A percentile compares a stretch with the other conserved stretches of the same genome.
Evolutionary conservation across 1,139 yeast genomes (phyloP).

Genomic region (Schwanniomyces etchellsii): DNA sequence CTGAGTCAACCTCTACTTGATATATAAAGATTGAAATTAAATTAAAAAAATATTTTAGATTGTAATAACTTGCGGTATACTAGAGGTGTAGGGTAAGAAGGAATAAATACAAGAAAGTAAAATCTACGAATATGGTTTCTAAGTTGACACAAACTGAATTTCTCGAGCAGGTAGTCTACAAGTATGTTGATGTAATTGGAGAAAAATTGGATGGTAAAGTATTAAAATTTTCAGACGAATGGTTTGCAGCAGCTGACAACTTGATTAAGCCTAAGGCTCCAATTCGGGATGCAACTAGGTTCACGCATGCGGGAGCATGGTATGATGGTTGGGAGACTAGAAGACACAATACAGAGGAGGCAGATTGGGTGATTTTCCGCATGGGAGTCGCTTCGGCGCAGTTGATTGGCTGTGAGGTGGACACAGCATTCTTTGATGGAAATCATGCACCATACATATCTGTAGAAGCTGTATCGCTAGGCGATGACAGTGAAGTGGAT

Average conservation of each 20-base stretch:
- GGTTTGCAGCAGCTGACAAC: slow-evolving; percentile 94
- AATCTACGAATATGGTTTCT: too few relatives aligned
- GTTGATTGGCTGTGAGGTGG: slow-evolving; percentile 79
- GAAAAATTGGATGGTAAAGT: slow-evolving; percentile 77
- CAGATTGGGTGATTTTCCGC: slow-evolving; percentile 80
- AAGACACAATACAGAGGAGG: slow-evolving; percentile 77
- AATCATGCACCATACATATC: slow-evolving; percentile 89
- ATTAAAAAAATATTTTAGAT: too few relatives aligned
- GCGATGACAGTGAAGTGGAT: slow-evolving; percentile 26
- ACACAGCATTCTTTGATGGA: slow-evolving; percentile 90
- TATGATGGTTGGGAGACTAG: slow-evolving; percentile 98
- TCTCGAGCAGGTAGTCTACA: slow-evolving; percentile 37
- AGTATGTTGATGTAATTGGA: slow-evolving; percentile 71
- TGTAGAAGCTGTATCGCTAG: slow-evolving; percentile 63
- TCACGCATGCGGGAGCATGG: slow-evolving; percentile 89
- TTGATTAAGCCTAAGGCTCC: slow-evolving; percentile 77
- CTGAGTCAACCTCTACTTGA: too few relatives aligned
- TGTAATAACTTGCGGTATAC: too few relatives aligned
- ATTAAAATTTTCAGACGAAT: slow-evolving; percentile 71
- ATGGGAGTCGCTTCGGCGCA: slow-evolving; percentile 82
- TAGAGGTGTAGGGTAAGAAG: too few relatives aligned
- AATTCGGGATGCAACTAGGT: slow-evolving; percentile 71
- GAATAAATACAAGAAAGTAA: too few relatives aligned
- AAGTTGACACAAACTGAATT: slow-evolving; percentile 43
- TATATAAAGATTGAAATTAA: too few relatives aligned